phyloP scores from a whole-genome alignment of 129 eudicot genomes.

The Flaveria bidentis region DNA sequence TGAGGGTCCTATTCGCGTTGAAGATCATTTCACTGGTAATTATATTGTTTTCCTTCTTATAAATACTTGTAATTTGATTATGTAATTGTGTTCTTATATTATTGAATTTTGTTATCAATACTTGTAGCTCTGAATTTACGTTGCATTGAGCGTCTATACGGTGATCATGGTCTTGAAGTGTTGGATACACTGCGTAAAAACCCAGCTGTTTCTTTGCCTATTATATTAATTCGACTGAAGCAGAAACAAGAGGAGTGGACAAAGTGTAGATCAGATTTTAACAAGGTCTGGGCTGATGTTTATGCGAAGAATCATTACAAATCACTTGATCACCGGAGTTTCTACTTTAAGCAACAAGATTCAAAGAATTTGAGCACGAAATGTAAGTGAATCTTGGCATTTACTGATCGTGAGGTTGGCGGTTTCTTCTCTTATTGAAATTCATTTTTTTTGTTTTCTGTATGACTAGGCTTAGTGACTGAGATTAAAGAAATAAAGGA shows the following conservation, averaged over 20 bases:
- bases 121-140: conserved; percentile 73
- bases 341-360: conserved; percentile 99
- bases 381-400: conserved; percentile 48
- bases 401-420: not conserved
- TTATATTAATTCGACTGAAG: conserved; percentile 77
- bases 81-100: conserved; percentile 14
- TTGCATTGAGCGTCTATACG: conserved; percentile 96
- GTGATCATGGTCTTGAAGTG: conserved; percentile 98
- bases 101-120: conserved; percentile 4
- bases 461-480: conserved; percentile 66
- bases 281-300: conserved; percentile 97
- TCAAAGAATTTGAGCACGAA: conserved; percentile 91
- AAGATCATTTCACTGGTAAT: conserved; percentile 82
- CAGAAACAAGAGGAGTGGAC: conserved; percentile 98
- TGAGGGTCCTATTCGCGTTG: conserved; percentile 63
- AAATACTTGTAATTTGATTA: not conserved
- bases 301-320: conserved; percentile 93
- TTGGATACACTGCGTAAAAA: conserved; percentile 85
- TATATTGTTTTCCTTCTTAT: not conserved
- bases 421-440: not conserved
- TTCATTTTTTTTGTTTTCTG: conserved; percentile 21
- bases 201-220: conserved; percentile 70
- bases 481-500: conserved; percentile 89
- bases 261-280: conserved; percentile 84
- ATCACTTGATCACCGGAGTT: conserved; percentile 97